Evolutionary conservation across 768 basidiomycete genomes (phyloP).

Genomic region (Rhodotorula paludigena): DNA sequence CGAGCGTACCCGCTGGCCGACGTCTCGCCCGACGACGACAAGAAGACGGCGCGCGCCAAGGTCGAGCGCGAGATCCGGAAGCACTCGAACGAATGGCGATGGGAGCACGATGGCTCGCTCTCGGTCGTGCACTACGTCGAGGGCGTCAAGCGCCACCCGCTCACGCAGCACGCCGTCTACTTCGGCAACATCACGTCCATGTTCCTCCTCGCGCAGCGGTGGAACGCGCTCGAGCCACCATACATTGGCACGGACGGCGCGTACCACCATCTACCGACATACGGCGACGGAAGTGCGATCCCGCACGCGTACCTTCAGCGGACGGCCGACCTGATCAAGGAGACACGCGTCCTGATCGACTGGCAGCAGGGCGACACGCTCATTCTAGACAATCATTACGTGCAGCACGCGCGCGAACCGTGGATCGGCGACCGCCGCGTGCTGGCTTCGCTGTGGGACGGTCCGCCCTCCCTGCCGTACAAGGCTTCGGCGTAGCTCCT

Average conservation of each 20-base stretch:
- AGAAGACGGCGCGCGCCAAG: conserved; percentile 4
- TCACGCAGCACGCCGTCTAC: not conserved
- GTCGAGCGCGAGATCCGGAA: conserved; percentile 4
- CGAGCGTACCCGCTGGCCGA: conserved; percentile 5
- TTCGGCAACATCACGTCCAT: conserved; percentile 17
- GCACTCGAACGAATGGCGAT: conserved; percentile 16
- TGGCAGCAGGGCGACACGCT: conserved; percentile 18
- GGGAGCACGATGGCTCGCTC: conserved; percentile 20
- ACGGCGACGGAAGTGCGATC: conserved; percentile 20
- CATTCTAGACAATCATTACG: conserved; percentile 24
- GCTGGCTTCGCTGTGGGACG: conserved; percentile 24
- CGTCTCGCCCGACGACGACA: conserved; percentile 5
- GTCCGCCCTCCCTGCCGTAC: conserved; percentile 3
- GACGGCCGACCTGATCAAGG: not conserved
- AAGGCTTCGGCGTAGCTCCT: not conserved
- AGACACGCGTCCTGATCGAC: conserved; percentile 10
- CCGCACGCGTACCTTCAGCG: conserved; percentile 8
- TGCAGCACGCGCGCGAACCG: conserved; percentile 22
- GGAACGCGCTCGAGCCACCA: conserved; percentile 10
- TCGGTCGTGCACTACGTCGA: conserved; percentile 1
- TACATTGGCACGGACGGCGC: conserved; percentile 14
- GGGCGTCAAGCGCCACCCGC: not conserved
- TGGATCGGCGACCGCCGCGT: conserved; percentile 18
- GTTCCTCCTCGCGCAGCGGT: conserved; percentile 1
- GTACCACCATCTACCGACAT: conserved; percentile 12